Evolutionary conservation across 495 filamentous ascomycete genomes (phyloP).

Genomic region (Talaromyces nanjingensis): DNA sequence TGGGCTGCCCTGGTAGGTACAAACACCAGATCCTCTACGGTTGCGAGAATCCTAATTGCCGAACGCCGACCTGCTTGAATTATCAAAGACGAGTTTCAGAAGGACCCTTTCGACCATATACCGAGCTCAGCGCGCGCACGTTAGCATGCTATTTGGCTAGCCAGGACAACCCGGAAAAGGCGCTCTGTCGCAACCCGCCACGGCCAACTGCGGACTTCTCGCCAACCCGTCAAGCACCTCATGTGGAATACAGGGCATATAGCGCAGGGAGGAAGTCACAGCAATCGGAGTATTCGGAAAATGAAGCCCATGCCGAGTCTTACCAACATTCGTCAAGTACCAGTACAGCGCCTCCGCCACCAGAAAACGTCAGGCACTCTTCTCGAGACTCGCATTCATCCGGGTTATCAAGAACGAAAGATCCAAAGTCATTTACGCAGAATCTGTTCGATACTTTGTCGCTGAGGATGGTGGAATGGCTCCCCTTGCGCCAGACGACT

Average conservation of each 20-base stretch:
- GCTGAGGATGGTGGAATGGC: constrained; percentile 74
- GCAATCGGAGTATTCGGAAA: background rate
- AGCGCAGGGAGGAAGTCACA: constrained; percentile 4
- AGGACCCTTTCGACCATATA: constrained; percentile 67
- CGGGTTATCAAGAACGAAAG: constrained; percentile 52
- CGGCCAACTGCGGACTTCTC: constrained; percentile 26
- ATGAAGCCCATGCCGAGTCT: background rate
- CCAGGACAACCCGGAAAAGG: constrained; percentile 67
- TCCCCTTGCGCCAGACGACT: constrained; percentile 44
- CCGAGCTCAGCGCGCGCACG: constrained; percentile 62
- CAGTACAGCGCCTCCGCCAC: background rate
- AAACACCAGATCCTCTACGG: constrained; percentile 79
- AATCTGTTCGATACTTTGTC: constrained; percentile 73
- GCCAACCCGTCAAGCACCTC: constrained; percentile 12
- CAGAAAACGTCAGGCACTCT: constrained; percentile 8
- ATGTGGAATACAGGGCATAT: background rate
- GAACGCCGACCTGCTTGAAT: constrained; percentile 73
- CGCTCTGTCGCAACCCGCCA: constrained; percentile 58
- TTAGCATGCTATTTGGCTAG: constrained; percentile 73
- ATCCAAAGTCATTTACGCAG: constrained; percentile 79
- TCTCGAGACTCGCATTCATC: constrained; percentile 19
- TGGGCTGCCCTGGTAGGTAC: constrained; percentile 48
- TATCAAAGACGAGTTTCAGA: constrained; percentile 60
- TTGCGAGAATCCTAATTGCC: constrained; percentile 63
- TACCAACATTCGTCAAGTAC: background rate